A percentile compares a stretch with the other conserved stretches of the same genome.
Evolutionary conservation across 495 filamentous ascomycete species (phyloP).

Genomic region (Aspergillus biplanus): DNA sequence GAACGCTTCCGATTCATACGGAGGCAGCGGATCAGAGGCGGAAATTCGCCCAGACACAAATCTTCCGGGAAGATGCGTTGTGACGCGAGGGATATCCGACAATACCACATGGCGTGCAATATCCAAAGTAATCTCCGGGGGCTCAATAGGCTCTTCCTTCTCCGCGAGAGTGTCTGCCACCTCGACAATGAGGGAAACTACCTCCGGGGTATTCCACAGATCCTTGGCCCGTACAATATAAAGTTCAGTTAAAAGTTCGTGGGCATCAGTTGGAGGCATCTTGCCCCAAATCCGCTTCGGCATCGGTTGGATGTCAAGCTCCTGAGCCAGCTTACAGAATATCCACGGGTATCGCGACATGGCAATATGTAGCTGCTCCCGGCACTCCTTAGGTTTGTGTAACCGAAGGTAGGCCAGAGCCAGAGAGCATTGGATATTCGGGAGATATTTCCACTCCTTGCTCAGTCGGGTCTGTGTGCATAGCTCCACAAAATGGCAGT

Average conservation of each 20-base stretch:
- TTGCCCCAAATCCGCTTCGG: conserved; percentile 83
- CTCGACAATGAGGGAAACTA: conserved; percentile 70
- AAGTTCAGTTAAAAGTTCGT: conserved; percentile 74
- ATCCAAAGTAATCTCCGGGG: conserved; percentile 58
- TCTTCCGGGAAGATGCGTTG: conserved; percentile 44
- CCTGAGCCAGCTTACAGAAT: conserved; percentile 73
- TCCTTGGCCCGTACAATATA: conserved; percentile 83
- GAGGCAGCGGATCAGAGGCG: conserved; percentile 50
- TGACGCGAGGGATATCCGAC: conserved; percentile 64
- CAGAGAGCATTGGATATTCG: conserved; percentile 73
- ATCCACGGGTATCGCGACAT: conserved; percentile 82
- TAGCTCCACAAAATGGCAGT: conserved; percentile 73
- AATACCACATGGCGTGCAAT: conserved; percentile 81
- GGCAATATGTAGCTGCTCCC: conserved; percentile 61
- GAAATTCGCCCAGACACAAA: conserved; percentile 49
- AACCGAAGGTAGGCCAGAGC: conserved; percentile 74
- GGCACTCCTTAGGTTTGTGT: conserved; percentile 64
- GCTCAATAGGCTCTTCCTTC: conserved; percentile 40
- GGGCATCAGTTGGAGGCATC: conserved; percentile 65
- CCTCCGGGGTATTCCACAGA: conserved; percentile 85
- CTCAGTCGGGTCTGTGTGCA: conserved; percentile 61
- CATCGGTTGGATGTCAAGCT: conserved; percentile 70
- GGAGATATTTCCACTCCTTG: conserved; percentile 49
- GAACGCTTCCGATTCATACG: conserved; percentile 48
- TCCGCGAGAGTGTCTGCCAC: conserved; percentile 61